phyloP scores from a whole-genome alignment of 1,139 yeast species.

The Scheffersomyces insectosa region DNA sequence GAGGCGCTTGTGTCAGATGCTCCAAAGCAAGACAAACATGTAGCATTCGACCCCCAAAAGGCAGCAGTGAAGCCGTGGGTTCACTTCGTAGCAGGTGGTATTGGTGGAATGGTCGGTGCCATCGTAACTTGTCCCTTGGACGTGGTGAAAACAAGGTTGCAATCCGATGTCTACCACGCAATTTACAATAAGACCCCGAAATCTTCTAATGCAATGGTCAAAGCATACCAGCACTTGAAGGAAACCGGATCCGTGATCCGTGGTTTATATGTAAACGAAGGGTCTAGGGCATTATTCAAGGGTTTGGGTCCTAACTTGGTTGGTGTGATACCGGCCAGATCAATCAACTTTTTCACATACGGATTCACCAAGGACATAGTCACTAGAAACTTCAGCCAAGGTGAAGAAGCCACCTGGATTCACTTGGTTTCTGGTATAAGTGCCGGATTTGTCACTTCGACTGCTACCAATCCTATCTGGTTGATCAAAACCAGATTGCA shows the following conservation, averaged over 20 bases:
- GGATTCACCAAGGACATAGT: constrained; percentile 84
- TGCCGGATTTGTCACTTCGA: constrained; percentile 94
- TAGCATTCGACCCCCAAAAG: constrained; percentile 4
- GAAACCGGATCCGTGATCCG: constrained; percentile 79
- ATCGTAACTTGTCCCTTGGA: constrained; percentile 92
- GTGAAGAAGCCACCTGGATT: constrained; percentile 79
- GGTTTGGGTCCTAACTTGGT: constrained; percentile 96
- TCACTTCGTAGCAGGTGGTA: constrained; percentile 98
- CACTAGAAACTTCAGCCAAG: constrained; percentile 63
- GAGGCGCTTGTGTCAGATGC: constrained; percentile 14
- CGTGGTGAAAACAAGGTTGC: constrained; percentile 93
- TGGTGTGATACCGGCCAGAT: constrained; percentile 98
- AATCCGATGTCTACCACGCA: constrained; percentile 70
- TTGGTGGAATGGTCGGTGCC: constrained; percentile 98
- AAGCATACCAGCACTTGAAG: constrained; percentile 67
- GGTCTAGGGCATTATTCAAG: constrained; percentile 81
- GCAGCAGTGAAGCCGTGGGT: constrained; percentile 76
- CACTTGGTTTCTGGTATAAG: constrained; percentile 86
- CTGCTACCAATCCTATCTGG: constrained; percentile 99
- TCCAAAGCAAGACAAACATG: constrained; percentile 5
- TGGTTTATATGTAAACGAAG: constrained; percentile 73
- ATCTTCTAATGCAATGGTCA: constrained; percentile 38
- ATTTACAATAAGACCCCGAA: constrained; percentile 44
- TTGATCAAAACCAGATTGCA: constrained; percentile 92
- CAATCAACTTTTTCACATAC: constrained; percentile 94